These are phyloP conservation scores for Durusdinium trenchii DNA, from an alignment of 73 alveolate genomes.

Conservation along the genomic window DNA sequence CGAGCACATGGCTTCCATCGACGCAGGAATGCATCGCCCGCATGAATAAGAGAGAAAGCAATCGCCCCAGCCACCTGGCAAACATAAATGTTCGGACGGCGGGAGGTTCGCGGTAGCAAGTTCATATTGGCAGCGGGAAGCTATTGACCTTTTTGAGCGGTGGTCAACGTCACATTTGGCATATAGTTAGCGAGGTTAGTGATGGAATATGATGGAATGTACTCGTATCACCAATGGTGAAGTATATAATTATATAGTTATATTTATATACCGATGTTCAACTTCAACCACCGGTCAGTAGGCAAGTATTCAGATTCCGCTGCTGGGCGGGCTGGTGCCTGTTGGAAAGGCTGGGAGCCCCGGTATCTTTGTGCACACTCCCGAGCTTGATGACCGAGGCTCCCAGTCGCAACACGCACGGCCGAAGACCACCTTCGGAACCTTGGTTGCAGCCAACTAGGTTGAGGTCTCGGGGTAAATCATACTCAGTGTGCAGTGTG, in stretches of 20 bases:
- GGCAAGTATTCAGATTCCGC: not conserved
- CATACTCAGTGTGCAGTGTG: too few relatives aligned
- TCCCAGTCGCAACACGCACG: too few relatives aligned
- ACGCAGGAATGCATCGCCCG: constrained; percentile 69
- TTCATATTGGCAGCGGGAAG: not conserved
- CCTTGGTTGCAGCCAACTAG: too few relatives aligned
- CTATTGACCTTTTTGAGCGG: not conserved
- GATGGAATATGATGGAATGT: not conserved
- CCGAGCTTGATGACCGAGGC: too few relatives aligned
- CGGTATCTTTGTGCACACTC: too few relatives aligned
- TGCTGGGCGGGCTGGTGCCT: not conserved
- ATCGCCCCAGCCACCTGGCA: too few relatives aligned
- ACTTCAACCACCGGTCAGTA: not conserved
- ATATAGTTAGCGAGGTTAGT: not conserved
- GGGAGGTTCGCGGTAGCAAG: not conserved
- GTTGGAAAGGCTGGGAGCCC: not conserved
- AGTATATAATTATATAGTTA: not conserved
- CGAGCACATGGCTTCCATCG: not conserved
- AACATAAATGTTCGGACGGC: too few relatives aligned
- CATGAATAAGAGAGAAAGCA: not conserved
- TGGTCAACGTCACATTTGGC: too few relatives aligned
- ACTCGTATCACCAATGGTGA: not conserved
- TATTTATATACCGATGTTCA: not conserved
- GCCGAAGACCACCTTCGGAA: constrained; percentile 51
- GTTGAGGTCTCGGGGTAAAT: too few relatives aligned